Base-by-base conservation (phyloP, 2,329 filamentous ascomycete species). In the Sarocladium kiliense region DNA sequence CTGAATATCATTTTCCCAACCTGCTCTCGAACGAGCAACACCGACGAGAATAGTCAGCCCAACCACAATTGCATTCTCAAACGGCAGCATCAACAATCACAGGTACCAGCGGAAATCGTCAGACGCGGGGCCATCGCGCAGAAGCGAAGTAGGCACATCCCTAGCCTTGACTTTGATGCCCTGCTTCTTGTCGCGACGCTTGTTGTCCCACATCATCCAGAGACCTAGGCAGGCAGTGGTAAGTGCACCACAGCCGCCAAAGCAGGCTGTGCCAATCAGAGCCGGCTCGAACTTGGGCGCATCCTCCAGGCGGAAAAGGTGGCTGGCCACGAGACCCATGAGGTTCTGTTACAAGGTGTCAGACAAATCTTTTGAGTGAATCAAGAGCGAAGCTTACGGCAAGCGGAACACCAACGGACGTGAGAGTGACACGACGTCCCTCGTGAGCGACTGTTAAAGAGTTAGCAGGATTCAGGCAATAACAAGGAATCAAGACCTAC, bases 351-450 rank as follows among this genome's bases (percentile, higher is more conserved):
- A 32, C 12, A n/a, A n/a, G n/a, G n/a, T n/a, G n/a, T n/a, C n/a
- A n/a, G n/a, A n/a, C n/a, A n/a, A n/a, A n/a, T n/a, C n/a, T n/a
- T n/a, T n/a, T n/a, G 23, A 23, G 18, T 44, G 41, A 23, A 18
- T 23, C 6, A 21, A 16, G 44, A 6, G 10, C 3, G 18, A 27
- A 36, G 16, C 47, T 51, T 51, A 51, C 47, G 3, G 88, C 88
- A 10, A 89, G 67, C 0, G 88, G 88, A 0, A 92, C 87, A 23
- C 85, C 86, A 18, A 91, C 79, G 26, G 82, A 85, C 0, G 88
- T 91, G 14, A 91, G 74, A 0, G 85, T 77, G 5, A 90, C 77
- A 47, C 88, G 84, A 36, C 84, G 81, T 56, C 86, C 85, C 68
- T 92, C 89, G 63, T 92, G 81, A 1, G 88, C 87, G 55, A 91